A percentile compares a stretch with the other conserved stretches of the same genome.
Evolutionary conservation across 805 yeast genomes (phyloP).

Genomic region (Tetrapisispora nanseiensis): DNA sequence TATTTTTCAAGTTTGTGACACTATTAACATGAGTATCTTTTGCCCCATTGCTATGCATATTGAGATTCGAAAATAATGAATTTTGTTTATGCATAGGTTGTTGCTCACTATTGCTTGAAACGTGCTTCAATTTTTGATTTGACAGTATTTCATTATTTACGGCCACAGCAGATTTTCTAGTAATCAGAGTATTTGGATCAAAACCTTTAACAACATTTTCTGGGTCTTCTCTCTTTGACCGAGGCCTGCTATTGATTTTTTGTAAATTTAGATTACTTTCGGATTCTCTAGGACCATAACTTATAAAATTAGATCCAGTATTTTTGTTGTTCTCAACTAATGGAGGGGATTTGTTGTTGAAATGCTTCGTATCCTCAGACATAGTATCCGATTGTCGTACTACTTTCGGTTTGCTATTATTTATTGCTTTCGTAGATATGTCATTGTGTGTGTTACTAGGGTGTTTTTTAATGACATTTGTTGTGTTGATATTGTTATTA

Average conservation of each 20-base stretch:
- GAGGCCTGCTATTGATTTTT: conserved; percentile 8
- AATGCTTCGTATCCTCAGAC: background rate
- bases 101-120: background rate
- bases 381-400: background rate
- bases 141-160: background rate
- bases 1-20: background rate
- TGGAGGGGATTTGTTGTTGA: background rate
- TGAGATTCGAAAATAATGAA: conserved; percentile 9
- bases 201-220: conserved; percentile 18
- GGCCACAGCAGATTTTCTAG: conserved; percentile 5
- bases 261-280: conserved; percentile 1
- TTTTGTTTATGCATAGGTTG: background rate
- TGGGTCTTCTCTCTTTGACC: conserved; percentile 1
- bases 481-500: background rate
- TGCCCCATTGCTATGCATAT: background rate
- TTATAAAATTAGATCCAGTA: background rate
- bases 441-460: background rate
- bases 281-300: background rate
- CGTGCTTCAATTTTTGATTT: background rate
- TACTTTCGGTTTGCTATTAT: background rate
- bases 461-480: background rate
- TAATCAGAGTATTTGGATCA: conserved; percentile 16
- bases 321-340: background rate
- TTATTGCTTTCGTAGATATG: background rate
- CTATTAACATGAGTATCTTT: background rate